Base-by-base conservation (phyloP, 2,329 filamentous ascomycete genomes). In the Penicillium sp. region DNA sequence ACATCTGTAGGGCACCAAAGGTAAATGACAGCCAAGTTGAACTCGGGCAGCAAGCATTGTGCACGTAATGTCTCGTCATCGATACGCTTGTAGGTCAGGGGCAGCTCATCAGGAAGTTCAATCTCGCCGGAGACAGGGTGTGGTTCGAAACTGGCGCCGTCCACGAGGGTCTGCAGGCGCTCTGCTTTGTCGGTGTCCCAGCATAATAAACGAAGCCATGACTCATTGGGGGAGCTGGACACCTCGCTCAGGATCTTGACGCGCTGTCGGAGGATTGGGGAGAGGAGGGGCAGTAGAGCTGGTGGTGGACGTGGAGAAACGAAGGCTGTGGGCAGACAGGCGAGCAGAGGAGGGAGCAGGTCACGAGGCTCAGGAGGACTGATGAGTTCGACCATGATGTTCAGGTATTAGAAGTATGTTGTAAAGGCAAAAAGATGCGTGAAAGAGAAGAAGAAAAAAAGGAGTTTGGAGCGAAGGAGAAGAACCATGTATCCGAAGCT, bases 121-220 rank as follows among this genome's bases (percentile, higher is more conserved):
- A 88, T 81, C 66, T 88, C 86, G 48, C 86, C 86, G 1, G 86
- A 88, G 3, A 83, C 82, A 0, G 86, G 86, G 63, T 88, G 86
- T 45, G 84, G 84, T 68, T 88, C 86, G 55, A 87, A 80, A 19
- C 77, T 76, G 31, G 84, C 76, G 35, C 78, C 76, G 58, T 82
- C 80, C 35, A 88, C 78, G 22, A 83, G 70, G 13, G 76, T 73
- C 48, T 83, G 80, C 11, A 88, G 74, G 56, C 77, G 79, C 31
- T 82, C 77, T 3, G 82, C 84, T 52, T 80, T 77, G 7, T 73
- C 70, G 1, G 74, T 59, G 61, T 86, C 81, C 86, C 86, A 88
- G 63, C 80, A 85, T 11, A 88, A 75, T 33, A 87, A 71, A 3
- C 78, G 76, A 1, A 88, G 73, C 86, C 86, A 88, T 58, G 81